phyloP scores from a whole-genome alignment of 768 basidiomycete genomes.

The Paxillus rubicundulus region DNA sequence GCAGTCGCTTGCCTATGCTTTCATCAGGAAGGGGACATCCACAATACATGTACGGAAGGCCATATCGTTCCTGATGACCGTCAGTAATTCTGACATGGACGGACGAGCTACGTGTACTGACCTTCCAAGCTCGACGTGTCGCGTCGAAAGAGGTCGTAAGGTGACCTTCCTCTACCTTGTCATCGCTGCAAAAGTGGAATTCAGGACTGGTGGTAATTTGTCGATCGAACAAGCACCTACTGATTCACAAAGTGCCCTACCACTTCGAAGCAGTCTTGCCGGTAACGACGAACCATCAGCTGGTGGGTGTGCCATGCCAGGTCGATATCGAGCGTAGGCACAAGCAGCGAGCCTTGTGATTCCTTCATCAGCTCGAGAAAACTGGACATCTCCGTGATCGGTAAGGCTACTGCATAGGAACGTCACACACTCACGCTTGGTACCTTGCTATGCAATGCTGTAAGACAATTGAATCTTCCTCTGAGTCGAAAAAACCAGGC shows the following conservation, averaged over 20 bases:
- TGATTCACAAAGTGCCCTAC: constrained; percentile 49
- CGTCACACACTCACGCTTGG: constrained; percentile 23
- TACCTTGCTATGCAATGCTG: constrained; percentile 38
- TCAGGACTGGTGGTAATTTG: too few relatives aligned
- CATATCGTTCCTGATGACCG: constrained; percentile 38
- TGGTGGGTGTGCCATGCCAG: constrained; percentile 70
- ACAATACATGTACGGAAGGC: constrained; percentile 52
- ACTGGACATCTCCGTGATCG: constrained; percentile 10
- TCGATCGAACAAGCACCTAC: constrained; percentile 31
- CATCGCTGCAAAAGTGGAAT: constrained; percentile 34
- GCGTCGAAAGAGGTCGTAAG: constrained; percentile 43
- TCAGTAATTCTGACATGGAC: too few relatives aligned
- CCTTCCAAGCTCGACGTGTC: constrained; percentile 46
- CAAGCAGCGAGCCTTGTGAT: constrained; percentile 40
- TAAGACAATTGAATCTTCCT: constrained; percentile 39
- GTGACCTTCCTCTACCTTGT: constrained; percentile 44
- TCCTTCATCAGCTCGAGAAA: constrained; percentile 53
- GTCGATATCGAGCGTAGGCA: constrained; percentile 64
- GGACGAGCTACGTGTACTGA: constrained; percentile 13
- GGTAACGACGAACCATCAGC: constrained; percentile 43
- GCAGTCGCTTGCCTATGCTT: constrained; percentile 43
- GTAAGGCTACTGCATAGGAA: constrained; percentile 46
- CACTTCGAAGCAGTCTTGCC: constrained; percentile 34
- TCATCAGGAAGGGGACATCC: constrained; percentile 51
- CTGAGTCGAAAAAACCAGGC: constrained; percentile 34